These are phyloP conservation scores for Blastobotrys capitulatus DNA, from an alignment of 1,139 yeast genomes.

Conservation along the genomic window DNA sequence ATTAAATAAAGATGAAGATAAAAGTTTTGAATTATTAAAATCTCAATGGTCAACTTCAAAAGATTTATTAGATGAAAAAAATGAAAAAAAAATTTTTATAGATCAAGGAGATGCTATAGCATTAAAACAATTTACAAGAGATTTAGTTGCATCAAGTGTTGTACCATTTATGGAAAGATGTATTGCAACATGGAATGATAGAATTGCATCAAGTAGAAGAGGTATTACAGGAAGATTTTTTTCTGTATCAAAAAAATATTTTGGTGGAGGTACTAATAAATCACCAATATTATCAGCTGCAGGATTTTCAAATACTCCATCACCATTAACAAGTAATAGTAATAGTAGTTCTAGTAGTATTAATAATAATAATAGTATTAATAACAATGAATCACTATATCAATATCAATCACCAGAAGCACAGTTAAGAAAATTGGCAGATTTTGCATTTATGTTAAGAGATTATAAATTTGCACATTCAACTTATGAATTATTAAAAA, in stretches of 20 bases:
- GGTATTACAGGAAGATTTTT: conserved; percentile 72
- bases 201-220: conserved; percentile 58
- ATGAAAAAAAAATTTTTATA: conserved; percentile 3
- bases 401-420: conserved; percentile 54
- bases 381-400: background rate
- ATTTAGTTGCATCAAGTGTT: conserved; percentile 51
- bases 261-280: conserved; percentile 34
- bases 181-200: conserved; percentile 74
- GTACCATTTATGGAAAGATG: conserved; percentile 77
- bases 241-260: conserved; percentile 58
- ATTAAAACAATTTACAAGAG: conserved; percentile 44
- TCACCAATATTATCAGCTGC: conserved; percentile 1
- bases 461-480: conserved; percentile 84
- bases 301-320: background rate
- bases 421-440: conserved; percentile 75
- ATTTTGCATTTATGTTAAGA: conserved; percentile 83
- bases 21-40: background rate
- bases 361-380: background rate
- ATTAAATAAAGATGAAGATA: conserved; percentile 15
- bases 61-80: conserved; percentile 2
- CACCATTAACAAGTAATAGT: background rate
- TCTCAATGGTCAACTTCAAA: background rate
- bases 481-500: conserved; percentile 75
- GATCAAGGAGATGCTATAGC: conserved; percentile 39
- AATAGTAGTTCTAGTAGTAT: background rate